phyloP scores from a whole-genome alignment of 2,329 filamentous ascomycete genomes.

The Akanthomyces muscarius region DNA sequence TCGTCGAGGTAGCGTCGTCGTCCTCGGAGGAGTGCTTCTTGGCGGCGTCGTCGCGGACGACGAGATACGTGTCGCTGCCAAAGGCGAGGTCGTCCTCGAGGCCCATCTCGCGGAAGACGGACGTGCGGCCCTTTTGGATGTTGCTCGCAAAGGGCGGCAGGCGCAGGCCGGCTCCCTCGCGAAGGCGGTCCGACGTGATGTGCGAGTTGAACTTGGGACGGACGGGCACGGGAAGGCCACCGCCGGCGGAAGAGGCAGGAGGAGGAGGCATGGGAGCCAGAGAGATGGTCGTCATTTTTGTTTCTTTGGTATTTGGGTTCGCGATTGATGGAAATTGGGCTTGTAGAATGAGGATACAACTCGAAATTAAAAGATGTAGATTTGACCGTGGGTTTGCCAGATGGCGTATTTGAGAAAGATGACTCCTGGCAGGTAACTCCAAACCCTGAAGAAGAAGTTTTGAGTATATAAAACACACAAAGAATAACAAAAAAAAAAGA shows the following conservation, averaged over 20 bases:
- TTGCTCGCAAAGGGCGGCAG: constrained; percentile 39
- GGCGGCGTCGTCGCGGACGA: constrained; percentile 1
- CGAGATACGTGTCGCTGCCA: constrained; percentile 15
- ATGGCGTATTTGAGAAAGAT: background rate
- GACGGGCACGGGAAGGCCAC: constrained; percentile 21
- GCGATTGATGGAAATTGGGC: background rate
- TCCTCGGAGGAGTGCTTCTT: background rate
- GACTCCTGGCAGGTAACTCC: background rate
- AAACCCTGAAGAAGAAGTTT: background rate
- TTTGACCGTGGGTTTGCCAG: background rate
- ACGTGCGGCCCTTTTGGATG: constrained; percentile 47
- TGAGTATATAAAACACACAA: background rate
- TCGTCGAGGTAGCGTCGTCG: constrained; percentile 3
- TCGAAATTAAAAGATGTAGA: background rate
- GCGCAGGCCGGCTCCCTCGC: constrained; percentile 41
- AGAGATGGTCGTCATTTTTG: constrained; percentile 1
- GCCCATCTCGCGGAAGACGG: constrained; percentile 50
- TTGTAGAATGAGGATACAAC: too few relatives aligned
- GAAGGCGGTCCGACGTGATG: constrained; percentile 47
- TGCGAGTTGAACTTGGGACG: constrained; percentile 50
- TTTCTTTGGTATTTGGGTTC: background rate
- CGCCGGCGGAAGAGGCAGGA: constrained; percentile 10
- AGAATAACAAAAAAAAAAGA: background rate
- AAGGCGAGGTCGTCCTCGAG: constrained; percentile 34
- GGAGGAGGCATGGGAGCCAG: background rate